Percentiles rank a stretch among this genome's conserved stretches.
These are phyloP conservation scores for Salicornia ramosissima DNA, from an alignment of 148 eudicot species.

Conservation along the genomic window DNA sequence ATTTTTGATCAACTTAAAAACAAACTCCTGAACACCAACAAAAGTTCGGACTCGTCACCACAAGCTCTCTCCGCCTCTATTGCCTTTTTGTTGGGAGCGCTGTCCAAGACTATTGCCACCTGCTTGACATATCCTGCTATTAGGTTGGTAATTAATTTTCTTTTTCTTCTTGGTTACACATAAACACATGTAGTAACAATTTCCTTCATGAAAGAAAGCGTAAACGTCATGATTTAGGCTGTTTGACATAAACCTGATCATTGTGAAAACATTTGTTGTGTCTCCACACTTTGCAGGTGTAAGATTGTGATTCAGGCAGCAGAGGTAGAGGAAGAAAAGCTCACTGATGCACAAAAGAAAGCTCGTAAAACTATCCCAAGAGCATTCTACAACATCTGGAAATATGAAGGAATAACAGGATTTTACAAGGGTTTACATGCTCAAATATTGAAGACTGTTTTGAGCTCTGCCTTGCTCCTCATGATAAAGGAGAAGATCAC, in stretches of 20 bases:
- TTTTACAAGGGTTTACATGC: conserved; percentile 82
- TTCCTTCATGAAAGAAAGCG: not conserved
- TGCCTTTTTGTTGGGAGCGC: conserved; percentile 84
- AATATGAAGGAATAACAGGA: conserved; percentile 71
- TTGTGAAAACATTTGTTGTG: not conserved
- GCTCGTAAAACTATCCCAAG: conserved; percentile 53
- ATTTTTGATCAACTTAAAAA: conserved; percentile 88
- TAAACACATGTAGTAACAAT: not conserved
- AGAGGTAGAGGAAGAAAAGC: conserved; percentile 43
- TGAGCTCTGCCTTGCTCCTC: conserved; percentile 87
- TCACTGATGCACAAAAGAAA: conserved; percentile 26
- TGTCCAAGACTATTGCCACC: conserved; percentile 85
- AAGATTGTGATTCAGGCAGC: conserved; percentile 89
- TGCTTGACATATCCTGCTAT: conserved; percentile 88
- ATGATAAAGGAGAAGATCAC: conserved; percentile 97
- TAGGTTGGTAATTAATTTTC: conserved; percentile 44
- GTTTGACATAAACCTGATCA: not conserved
- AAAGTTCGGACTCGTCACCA: conserved; percentile 41
- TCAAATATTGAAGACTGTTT: conserved; percentile 85
- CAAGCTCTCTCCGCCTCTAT: conserved; percentile 76
- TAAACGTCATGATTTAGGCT: not conserved
- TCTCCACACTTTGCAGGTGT: conserved; percentile 41
- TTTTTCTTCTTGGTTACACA: not conserved
- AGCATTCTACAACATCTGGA: conserved; percentile 60
- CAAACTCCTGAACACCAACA: conserved; percentile 41